These are phyloP conservation scores for Oryza meridionalis DNA, from an alignment of 176 grass and related monocot species.

Conservation along the genomic window DNA sequence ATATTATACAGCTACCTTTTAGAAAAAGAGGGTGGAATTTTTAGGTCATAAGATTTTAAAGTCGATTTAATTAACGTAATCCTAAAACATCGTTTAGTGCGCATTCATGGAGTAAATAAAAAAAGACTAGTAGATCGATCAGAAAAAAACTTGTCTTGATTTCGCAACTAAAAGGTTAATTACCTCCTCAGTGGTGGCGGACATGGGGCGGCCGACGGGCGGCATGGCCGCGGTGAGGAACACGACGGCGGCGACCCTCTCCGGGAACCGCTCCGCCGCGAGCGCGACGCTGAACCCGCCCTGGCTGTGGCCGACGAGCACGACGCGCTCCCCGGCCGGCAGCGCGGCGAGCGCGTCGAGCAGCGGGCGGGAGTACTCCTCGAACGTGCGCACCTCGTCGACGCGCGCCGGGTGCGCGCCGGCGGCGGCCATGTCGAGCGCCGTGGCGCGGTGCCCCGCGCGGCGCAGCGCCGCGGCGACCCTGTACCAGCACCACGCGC, in stretches of 20 bases:
- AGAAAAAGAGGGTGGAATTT: too few species aligned
- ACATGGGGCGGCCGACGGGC: slow-evolving; percentile 10
- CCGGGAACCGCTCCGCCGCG: slow-evolving; percentile 38
- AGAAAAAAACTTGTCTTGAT: too few species aligned
- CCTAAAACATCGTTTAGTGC: too few species aligned
- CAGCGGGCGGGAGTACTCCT: slow-evolving; percentile 43
- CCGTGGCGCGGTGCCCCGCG: slow-evolving; percentile 34
- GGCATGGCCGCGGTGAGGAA: slow-evolving; percentile 41
- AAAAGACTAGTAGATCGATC: too few species aligned
- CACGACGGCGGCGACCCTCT: slow-evolving; percentile 34
- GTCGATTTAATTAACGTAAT: too few species aligned
- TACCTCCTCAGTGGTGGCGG: slow-evolving; percentile 27
- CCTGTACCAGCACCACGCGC: slow-evolving; percentile 61
- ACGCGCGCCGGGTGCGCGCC: slow-evolving; percentile 35
- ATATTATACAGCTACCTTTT: too few species aligned
- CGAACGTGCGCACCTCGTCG: slow-evolving; percentile 43
- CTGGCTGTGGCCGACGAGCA: slow-evolving; percentile 55
- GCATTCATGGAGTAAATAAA: too few species aligned
- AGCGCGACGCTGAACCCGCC: slow-evolving; percentile 25
- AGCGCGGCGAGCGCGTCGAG: slow-evolving; percentile 25
- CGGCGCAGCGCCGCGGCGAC: neutral
- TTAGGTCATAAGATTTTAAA: too few species aligned
- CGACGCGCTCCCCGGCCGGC: neutral
- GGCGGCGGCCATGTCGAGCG: slow-evolving; percentile 46
- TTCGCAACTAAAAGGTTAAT: neutral